Base-by-base conservation (phyloP, 2,329 filamentous ascomycete genomes). In the Xylaria digitata region DNA sequence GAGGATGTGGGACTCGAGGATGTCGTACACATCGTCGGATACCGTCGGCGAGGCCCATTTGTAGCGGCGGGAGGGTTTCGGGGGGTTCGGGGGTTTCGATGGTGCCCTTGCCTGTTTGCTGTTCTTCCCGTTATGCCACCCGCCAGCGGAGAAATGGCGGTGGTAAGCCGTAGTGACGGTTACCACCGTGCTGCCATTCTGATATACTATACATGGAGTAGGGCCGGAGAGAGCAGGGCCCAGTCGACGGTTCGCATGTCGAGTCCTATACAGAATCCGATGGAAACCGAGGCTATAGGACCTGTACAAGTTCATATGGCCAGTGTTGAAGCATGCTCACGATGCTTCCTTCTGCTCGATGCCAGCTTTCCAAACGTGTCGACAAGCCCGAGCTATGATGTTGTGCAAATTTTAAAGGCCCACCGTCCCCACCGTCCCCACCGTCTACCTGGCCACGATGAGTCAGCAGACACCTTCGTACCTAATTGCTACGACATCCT, bases 1-100 rank as follows among this genome's bases (percentile, higher is more conserved):
- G 50, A 61, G 63, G 50, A 65, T 30, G 50, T 65, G 21, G 34
- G 43, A 46, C 50, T 61, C 52, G 57, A 65, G 63, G 23, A 56
- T 4, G 9, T 65, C 56, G 3, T 56, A 37, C 11, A 11, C 34
- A 6, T 37, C 34, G 34, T 37, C 8, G 34, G 49, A 17, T 52
- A 61, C 34, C 19, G 1, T 1, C 23, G 0, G 9, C 6, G 57
- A 37, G 19, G 26, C 34, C 63, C 63, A 65, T 50, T 34, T 50
- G 34, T 45, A 61, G 40, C 1, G 55, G 40, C 3, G 55, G 23
- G 2, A 6, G 49, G 2, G 15, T 49, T 21, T 43, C 21, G 8
- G 9, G 15, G 34, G 8, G 2, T 11, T 37, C 11, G 6, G 5
- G 32, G 6, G 32, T 34, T 34, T n/a, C 26, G 3, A 5, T 26